A percentile compares a stretch with the other conserved stretches of the same genome.
Evolutionary conservation across 1,139 yeast genomes (phyloP).

Genomic region (Lodderomyces orthopsilosis): DNA sequence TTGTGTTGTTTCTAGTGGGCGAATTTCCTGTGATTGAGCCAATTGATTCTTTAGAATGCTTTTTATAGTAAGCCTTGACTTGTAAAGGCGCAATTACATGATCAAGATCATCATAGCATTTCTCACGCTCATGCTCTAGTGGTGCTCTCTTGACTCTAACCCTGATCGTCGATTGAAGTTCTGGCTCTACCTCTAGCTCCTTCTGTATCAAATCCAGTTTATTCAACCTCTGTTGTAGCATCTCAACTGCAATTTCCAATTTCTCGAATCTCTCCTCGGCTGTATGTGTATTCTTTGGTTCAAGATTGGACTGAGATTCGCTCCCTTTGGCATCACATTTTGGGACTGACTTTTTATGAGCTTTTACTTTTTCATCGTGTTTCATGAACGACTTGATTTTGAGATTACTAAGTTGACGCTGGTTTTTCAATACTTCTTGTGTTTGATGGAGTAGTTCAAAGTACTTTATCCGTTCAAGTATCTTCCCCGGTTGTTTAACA

Average conservation of each 20-base stretch:
- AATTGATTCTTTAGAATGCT: too few relatives aligned
- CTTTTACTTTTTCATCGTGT: too few relatives aligned
- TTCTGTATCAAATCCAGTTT: not conserved
- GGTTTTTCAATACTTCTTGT: not conserved
- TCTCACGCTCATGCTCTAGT: too few relatives aligned
- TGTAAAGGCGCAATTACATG: too few relatives aligned
- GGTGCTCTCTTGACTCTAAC: not conserved
- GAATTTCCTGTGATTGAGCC: too few relatives aligned
- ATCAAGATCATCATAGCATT: too few relatives aligned
- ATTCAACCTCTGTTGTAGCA: not conserved
- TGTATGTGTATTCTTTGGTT: too few relatives aligned
- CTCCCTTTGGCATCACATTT: too few relatives aligned
- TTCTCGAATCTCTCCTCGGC: not conserved
- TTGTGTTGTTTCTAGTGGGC: too few relatives aligned
- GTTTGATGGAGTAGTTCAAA: not conserved
- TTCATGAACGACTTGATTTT: not conserved
- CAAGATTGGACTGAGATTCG: too few relatives aligned
- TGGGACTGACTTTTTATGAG: too few relatives aligned
- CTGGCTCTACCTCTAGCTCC: not conserved
- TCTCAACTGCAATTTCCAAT: not conserved
- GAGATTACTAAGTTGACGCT: not conserved
- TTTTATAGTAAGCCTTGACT: too few relatives aligned
- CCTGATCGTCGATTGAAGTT: not conserved
- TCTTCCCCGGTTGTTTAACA: not conserved
- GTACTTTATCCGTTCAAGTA: not conserved